phyloP scores from a whole-genome alignment of 441 rosid genomes.

The Francoa sonchifolia region DNA sequence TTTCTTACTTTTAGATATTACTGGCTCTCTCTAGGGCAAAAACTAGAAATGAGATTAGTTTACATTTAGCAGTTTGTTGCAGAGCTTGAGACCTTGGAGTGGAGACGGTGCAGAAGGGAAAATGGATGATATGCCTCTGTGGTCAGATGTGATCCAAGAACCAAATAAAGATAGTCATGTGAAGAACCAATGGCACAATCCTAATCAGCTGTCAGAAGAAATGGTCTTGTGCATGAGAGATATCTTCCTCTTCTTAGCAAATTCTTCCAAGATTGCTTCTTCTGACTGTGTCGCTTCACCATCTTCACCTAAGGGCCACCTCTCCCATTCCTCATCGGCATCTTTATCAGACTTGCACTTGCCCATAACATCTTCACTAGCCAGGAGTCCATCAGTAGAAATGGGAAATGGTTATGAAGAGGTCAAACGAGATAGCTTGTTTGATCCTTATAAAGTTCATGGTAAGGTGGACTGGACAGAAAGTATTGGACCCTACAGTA shows the following conservation, averaged over 20 bases:
- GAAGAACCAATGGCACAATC: conserved; percentile 39
- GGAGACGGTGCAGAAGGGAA: conserved; percentile 19
- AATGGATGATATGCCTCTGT: conserved; percentile 11
- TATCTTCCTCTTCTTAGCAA: conserved; percentile 46
- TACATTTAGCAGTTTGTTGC: conserved; percentile 17
- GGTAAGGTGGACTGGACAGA: conserved; percentile 34
- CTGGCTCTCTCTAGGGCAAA: not conserved
- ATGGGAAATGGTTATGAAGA: conserved; percentile 16
- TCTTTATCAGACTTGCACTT: conserved; percentile 32
- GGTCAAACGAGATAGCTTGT: conserved; percentile 13
- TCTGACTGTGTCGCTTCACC: conserved; percentile 25
- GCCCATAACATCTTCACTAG: conserved; percentile 19
- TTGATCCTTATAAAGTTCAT: conserved; percentile 38
- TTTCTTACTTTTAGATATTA: not conserved
- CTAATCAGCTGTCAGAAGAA: conserved; percentile 52
- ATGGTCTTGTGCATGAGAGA: conserved; percentile 65
- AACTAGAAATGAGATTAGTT: conserved; percentile 5
- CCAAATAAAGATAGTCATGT: conserved; percentile 13
- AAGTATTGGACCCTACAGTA: conserved; percentile 32
- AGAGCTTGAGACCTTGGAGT: conserved; percentile 21
- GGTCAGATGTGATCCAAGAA: conserved; percentile 11
- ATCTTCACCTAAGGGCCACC: conserved; percentile 34
- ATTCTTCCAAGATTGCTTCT: conserved; percentile 30
- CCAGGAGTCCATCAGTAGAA: conserved; percentile 22
- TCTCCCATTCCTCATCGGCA: conserved; percentile 31